Evolutionary conservation across 164 flowering plant genomes (phyloP), one percentile per base, ranked within the genome.

Genomic region (Chloranthus sessilifolius): DNA sequence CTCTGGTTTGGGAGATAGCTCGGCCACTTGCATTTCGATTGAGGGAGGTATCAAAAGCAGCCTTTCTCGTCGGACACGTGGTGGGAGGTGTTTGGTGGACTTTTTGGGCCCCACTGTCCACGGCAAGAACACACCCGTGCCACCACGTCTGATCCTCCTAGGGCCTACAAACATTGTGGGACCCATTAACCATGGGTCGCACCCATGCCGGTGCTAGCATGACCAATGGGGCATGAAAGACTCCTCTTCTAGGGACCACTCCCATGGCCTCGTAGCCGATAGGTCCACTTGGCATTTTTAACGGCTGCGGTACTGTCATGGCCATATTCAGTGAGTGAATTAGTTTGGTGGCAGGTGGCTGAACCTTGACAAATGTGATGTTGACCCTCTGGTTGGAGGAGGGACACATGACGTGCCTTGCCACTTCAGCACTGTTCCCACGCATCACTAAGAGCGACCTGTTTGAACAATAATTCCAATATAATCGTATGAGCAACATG

Each of bases 391-490:
- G 79, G 65, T 56, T 81, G 7, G 77, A 60, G 15, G 98, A 83
- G 16, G 82, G 72, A 59, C 96, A 85, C 71, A 85, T 81, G 16
- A 70, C 96, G 31, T 91, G 98, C 22, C 85, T 73, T 29, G 96
- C 95, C 70, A 75, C 73, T 35, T 84, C 91, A 7, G 89, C 82
- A 46, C 98, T 87, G 69, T 87, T 78, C 58, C 89, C 91, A 31
- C 89, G 79, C 98, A 87, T 82, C 24, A 92, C 94, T 31, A 92
- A 42, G 29, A 92, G 74, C 42, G 99, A 86, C 72, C 98, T 92
- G 80, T 58, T n/a, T n/a, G n/a, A n/a, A n/a, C n/a, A n/a, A n/a
- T n/a, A n/a, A n/a, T n/a, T n/a, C n/a, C n/a, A n/a, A n/a, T n/a
- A n/a, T n/a, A n/a, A n/a, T n/a, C n/a, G n/a, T n/a, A n/a, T n/a